These are phyloP conservation scores for Puya raimondii DNA, from an alignment of 176 grass and related monocot genomes.

Conservation along the genomic window DNA sequence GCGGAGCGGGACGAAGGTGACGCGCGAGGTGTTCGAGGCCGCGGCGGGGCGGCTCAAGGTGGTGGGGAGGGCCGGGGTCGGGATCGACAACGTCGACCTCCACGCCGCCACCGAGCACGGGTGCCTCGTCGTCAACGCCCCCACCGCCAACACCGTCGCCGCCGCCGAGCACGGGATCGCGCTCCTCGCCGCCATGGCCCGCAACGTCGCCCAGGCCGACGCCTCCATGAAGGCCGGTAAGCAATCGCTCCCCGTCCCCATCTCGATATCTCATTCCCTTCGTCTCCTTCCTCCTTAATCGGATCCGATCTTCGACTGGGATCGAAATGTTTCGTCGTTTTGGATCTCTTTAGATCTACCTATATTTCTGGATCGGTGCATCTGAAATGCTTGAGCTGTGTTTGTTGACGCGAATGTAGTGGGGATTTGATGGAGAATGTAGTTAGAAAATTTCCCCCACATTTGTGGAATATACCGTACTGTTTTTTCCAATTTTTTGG, in stretches of 20 bases:
- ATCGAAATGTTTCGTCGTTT: neutral
- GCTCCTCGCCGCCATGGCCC: slow-evolving; percentile 68
- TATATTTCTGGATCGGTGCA: neutral
- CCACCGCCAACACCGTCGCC: slow-evolving; percentile 71
- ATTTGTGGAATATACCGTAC: too few relatives aligned
- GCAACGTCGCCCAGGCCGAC: slow-evolving; percentile 62
- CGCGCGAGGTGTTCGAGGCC: slow-evolving; percentile 78
- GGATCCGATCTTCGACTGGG: too few relatives aligned
- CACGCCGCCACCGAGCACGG: slow-evolving; percentile 83
- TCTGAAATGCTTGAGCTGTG: neutral
- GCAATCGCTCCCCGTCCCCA: neutral
- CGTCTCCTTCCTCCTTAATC: neutral
- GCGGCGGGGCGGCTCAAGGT: slow-evolving; percentile 56
- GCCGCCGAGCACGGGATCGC: slow-evolving; percentile 74
- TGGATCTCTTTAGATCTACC: slow-evolving; percentile 2
- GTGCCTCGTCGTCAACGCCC: slow-evolving; percentile 80
- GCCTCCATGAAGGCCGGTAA: slow-evolving; percentile 71
- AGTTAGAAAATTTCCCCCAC: too few relatives aligned
- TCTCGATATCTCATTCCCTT: neutral
- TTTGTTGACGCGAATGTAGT: too few relatives aligned
- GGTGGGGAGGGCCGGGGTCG: slow-evolving; percentile 61
- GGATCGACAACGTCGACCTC: slow-evolving; percentile 91
- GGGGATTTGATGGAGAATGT: too few relatives aligned
- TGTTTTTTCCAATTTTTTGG: too few relatives aligned
- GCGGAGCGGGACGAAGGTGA: slow-evolving; percentile 58